A percentile compares a stretch with the other conserved stretches of the same genome.
Conservation (phyloP, 2,329 filamentous ascomycete species). For the Boeremia exigua region DNA sequence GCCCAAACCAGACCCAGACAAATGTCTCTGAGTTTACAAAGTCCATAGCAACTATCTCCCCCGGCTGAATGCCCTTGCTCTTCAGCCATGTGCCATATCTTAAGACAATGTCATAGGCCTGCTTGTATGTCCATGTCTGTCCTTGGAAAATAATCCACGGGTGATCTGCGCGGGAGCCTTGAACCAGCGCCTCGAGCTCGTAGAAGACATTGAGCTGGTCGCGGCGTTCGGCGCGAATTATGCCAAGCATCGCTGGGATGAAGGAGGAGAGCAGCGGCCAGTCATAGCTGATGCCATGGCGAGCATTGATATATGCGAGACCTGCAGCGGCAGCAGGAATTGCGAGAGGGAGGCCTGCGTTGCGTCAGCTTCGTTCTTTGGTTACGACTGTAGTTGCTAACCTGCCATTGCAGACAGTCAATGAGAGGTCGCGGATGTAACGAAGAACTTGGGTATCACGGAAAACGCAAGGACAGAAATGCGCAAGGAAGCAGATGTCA, state of each 20-base stretch:
- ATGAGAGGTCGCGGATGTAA: neutral
- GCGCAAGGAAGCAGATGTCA: neutral
- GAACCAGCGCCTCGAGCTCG: conserved; percentile 41
- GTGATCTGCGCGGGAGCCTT: conserved; percentile 33
- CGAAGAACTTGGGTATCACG: conserved; percentile 2
- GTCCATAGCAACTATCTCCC: conserved; percentile 49
- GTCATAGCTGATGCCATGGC: conserved; percentile 70
- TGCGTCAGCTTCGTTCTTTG: neutral
- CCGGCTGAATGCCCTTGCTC: conserved; percentile 41
- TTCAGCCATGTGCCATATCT: conserved; percentile 48
- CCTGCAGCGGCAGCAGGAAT: conserved; percentile 48
- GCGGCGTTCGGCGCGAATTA: conserved; percentile 57
- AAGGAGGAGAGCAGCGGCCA: conserved; percentile 63
- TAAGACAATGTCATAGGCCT: conserved; percentile 43
- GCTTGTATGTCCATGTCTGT: conserved; percentile 41
- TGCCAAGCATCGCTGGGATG: conserved; percentile 54
- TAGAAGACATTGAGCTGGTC: conserved; percentile 67
- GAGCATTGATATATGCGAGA: conserved; percentile 70
- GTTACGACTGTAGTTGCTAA: neutral
- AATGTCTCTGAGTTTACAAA: conserved; percentile 47
- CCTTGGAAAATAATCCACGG: conserved; percentile 45
- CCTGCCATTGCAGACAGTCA: conserved; percentile 15
- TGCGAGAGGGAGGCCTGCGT: conserved; percentile 35
- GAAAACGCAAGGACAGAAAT: neutral
- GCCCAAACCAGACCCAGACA: conserved; percentile 47